These are phyloP conservation scores for Raffaelea ambrosiae DNA, from an alignment of 2,329 filamentous ascomycete species.

Conservation along the genomic window DNA sequence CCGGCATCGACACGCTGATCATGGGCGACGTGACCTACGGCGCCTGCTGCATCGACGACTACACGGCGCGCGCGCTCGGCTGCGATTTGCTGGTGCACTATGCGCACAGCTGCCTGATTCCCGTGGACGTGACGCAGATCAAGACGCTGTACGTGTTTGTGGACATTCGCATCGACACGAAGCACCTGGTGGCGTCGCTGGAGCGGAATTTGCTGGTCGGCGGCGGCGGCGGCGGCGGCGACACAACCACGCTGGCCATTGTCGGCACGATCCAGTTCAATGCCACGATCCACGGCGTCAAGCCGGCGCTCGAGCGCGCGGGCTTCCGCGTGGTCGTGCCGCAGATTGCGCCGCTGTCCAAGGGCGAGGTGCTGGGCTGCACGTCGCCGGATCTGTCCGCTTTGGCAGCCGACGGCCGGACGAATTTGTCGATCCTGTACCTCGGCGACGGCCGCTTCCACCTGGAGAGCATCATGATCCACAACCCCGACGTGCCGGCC, in stretches of 20 bases:
- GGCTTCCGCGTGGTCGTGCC: constrained; percentile 83
- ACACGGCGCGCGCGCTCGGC: constrained; percentile 85
- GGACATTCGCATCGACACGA: constrained; percentile 89
- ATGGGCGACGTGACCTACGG: constrained; percentile 99
- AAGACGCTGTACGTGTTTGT: constrained; percentile 98
- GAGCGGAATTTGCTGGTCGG: constrained; percentile 70
- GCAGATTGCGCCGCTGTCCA: constrained; percentile 85
- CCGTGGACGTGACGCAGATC: constrained; percentile 92
- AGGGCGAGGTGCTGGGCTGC: constrained; percentile 95
- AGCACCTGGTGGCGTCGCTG: constrained; percentile 77
- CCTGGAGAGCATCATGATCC: constrained; percentile 97
- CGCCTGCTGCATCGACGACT: constrained; percentile 97
- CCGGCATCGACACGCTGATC: constrained; percentile 84
- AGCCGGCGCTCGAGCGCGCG: constrained; percentile 66
- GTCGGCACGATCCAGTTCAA: constrained; percentile 99
- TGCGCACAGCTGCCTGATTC: constrained; percentile 92
- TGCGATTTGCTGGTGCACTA: constrained; percentile 96
- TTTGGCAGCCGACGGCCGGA: constrained; percentile 29
- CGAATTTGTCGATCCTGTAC: constrained; percentile 67
- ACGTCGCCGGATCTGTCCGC: constrained; percentile 59
- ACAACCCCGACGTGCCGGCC: constrained; percentile 82
- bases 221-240: background rate
- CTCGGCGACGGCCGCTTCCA: constrained; percentile 91
- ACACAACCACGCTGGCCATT: constrained; percentile 70
- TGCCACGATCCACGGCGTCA: constrained; percentile 83